phyloP scores from a whole-genome alignment of 1,139 yeast species.

The Entelexis sorbosivorans region DNA sequence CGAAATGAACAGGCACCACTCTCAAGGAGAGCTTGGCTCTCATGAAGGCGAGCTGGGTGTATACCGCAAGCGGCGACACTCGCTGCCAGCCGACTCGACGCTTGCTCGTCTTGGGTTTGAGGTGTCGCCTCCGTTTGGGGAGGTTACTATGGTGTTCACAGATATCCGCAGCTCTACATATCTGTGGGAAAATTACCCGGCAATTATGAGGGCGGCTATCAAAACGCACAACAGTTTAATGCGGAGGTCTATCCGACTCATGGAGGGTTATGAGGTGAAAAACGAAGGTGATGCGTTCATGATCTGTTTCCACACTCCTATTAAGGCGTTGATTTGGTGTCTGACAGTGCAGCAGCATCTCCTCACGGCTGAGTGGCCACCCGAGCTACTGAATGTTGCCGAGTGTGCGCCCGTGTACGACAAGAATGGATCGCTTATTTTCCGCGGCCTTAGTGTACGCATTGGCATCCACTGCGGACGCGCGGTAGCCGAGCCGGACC shows the following conservation, averaged over 20 bases:
- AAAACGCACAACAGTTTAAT: constrained; percentile 85
- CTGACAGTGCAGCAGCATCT: constrained; percentile 82
- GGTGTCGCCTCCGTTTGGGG: constrained; percentile 90
- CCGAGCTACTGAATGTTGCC: constrained; percentile 72
- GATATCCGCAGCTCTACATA: constrained; percentile 92
- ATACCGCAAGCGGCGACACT: constrained; percentile 12
- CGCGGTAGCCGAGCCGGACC: constrained; percentile 92
- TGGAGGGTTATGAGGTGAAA: constrained; percentile 95
- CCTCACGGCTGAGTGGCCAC: constrained; percentile 86
- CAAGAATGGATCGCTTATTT: constrained; percentile 43
- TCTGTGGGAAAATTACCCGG: constrained; percentile 84
- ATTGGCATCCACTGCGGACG: constrained; percentile 99
- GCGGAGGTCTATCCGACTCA: constrained; percentile 85
- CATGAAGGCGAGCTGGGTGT: constrained; percentile 11
- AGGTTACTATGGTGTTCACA: constrained; percentile 88
- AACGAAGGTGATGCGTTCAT: constrained; percentile 99
- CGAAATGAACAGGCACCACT: background rate
- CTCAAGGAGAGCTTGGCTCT: constrained; percentile 8
- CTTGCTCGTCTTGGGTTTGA: constrained; percentile 81
- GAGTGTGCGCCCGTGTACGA: constrained; percentile 72
- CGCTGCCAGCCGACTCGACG: constrained; percentile 57
- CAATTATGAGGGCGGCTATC: constrained; percentile 92
- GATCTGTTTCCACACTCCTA: constrained; percentile 94
- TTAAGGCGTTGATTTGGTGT: constrained; percentile 89
- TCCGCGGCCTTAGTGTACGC: constrained; percentile 83